These are phyloP conservation scores for Hypoxylon sp. DNA, from an alignment of 2,329 filamentous ascomycete genomes.

Conservation along the genomic window DNA sequence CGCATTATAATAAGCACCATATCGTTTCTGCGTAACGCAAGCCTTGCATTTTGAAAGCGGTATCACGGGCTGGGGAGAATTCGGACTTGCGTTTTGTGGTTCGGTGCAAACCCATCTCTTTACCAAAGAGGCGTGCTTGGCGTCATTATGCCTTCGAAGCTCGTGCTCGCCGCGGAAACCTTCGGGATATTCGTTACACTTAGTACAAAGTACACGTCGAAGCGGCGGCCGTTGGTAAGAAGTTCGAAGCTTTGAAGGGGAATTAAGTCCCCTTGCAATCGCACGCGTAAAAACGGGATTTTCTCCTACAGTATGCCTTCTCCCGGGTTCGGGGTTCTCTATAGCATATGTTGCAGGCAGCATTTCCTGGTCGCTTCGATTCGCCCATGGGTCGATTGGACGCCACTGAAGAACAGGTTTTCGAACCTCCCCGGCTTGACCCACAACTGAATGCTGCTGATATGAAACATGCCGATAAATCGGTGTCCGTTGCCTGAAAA, in stretches of 20 bases:
- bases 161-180: constrained; percentile 95
- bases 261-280: constrained; percentile 59
- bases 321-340: constrained; percentile 50
- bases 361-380: constrained; percentile 49
- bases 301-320: constrained; percentile 65
- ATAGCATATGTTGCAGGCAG: constrained; percentile 48
- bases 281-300: constrained; percentile 60
- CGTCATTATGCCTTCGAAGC: constrained; percentile 76
- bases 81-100: constrained; percentile 58
- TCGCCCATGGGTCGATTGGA: constrained; percentile 59
- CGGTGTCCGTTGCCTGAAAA: constrained; percentile 59
- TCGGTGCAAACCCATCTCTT: constrained; percentile 71
- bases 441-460: constrained; percentile 55
- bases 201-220: constrained; percentile 80
- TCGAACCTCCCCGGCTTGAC: constrained; percentile 55
- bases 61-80: constrained; percentile 64
- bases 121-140: constrained; percentile 69
- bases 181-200: constrained; percentile 85
- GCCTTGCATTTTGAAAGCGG: constrained; percentile 70
- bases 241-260: constrained; percentile 61
- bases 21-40: constrained; percentile 70
- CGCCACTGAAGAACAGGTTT: constrained; percentile 59
- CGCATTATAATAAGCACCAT: constrained; percentile 72
- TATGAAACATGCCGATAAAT: constrained; percentile 54
- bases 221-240: constrained; percentile 71